Percentiles rank a stretch among this genome's conserved stretches.
Evolutionary conservation across 179 eudicot genomes (phyloP).

Genomic region (Heliamphora pulchella): DNA sequence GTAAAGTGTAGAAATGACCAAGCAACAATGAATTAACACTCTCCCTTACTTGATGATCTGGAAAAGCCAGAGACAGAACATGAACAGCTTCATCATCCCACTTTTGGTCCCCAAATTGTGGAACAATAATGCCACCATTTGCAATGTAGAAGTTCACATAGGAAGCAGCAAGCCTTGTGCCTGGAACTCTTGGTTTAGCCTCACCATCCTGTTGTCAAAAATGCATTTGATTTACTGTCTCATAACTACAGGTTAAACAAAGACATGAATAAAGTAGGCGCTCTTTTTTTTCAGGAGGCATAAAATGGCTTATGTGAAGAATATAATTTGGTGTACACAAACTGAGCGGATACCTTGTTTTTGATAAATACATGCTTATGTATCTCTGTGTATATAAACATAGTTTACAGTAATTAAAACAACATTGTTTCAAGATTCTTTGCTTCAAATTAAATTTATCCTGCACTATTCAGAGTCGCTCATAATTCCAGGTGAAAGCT

Average conservation of each 20-base stretch:
- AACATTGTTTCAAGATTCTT: not conserved
- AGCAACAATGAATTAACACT: not conserved
- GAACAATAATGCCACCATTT: conserved; percentile 73
- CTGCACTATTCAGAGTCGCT: not conserved
- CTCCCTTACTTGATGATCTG: conserved; percentile 54
- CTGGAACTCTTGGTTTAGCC: conserved; percentile 68
- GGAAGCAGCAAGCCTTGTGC: conserved; percentile 87
- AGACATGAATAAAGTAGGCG: not conserved
- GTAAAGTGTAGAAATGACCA: not conserved
- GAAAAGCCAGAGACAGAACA: conserved; percentile 61
- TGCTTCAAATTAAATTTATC: not conserved
- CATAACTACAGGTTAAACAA: too few species aligned
- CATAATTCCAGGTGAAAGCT: not conserved
- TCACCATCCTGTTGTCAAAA: conserved; percentile 45
- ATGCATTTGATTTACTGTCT: conserved; percentile 3
- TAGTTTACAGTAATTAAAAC: not conserved
- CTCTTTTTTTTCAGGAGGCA: not conserved
- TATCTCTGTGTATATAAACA: too few species aligned
- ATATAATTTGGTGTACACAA: not conserved
- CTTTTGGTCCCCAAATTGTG: conserved; percentile 87
- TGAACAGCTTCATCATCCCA: conserved; percentile 83
- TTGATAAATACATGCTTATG: not conserved
- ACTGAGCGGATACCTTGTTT: not conserved
- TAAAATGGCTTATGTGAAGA: not conserved
- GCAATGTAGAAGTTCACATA: conserved; percentile 90